Evolutionary conservation across 352 stramenopile species (phyloP), one percentile per base, ranked within the genome.

Genomic region (Poterioochromonas sp.): DNA sequence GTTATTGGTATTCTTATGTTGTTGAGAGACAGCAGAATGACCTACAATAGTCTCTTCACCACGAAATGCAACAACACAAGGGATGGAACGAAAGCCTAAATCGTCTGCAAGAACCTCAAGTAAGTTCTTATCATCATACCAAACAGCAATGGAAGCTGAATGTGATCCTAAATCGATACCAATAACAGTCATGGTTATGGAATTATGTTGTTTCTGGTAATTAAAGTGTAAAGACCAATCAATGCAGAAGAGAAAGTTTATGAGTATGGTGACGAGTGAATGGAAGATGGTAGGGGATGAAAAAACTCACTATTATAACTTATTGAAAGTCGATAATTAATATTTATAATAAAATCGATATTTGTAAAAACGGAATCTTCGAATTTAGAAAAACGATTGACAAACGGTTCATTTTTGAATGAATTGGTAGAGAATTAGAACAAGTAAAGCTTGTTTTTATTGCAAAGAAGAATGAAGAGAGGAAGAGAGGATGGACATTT

Each of bases 401-500:
- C n/a, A n/a, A n/a, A n/a, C n/a, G n/a, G n/a, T n/a, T n/a, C n/a
- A n/a, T n/a, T n/a, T n/a, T n/a, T n/a, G n/a, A n/a, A n/a, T n/a
- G n/a, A n/a, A n/a, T n/a, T n/a, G n/a, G n/a, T n/a, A n/a, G n/a
- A n/a, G n/a, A n/a, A n/a, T n/a, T n/a, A n/a, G n/a, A n/a, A n/a
- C n/a, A n/a, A n/a, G n/a, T n/a, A n/a, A n/a, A n/a, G n/a, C n/a
- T n/a, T n/a, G n/a, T n/a, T n/a, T n/a, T n/a, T n/a, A n/a, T n/a
- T n/a, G n/a, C n/a, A n/a, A n/a, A n/a, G n/a, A n/a, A 78, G 2
- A 47, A 71, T 76, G 26, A 79, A 79, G 53, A 44, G 74, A 43
- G 53, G 51, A 29, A 5, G 39, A 20, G 54, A 1, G 29, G 74
- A 79, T 71, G 43, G 44, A 12, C 74, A 79, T 29, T 8, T 79